Conservation (phyloP, 768 basidiomycete species). For the Suillus placidus region DNA sequence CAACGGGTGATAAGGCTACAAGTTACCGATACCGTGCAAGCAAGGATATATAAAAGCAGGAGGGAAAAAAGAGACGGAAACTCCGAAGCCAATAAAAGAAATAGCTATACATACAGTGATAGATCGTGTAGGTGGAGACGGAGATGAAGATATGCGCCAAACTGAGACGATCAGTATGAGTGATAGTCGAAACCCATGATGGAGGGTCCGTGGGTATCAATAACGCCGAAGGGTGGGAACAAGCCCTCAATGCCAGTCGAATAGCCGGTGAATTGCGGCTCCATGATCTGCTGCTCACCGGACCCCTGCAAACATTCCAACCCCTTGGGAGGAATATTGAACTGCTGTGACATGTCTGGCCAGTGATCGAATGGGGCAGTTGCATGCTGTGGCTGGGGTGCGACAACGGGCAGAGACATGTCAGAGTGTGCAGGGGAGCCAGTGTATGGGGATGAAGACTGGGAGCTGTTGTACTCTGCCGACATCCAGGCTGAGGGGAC, state of each 20-base stretch:
- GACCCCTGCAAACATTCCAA: no score
- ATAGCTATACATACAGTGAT: constrained; percentile 12
- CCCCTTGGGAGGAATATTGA: background rate
- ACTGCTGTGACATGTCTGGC: constrained; percentile 16
- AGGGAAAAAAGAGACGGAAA: background rate
- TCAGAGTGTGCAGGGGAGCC: constrained; percentile 43
- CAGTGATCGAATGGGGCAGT: constrained; percentile 22
- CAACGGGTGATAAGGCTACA: constrained; percentile 4
- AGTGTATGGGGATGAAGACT: constrained; percentile 45
- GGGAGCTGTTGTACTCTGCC: constrained; percentile 17
- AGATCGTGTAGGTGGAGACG: background rate
- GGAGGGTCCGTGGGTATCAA: background rate
- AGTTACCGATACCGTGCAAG: constrained; percentile 6
- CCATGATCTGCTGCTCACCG: background rate
- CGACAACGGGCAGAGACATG: constrained; percentile 28
- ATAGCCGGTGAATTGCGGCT: constrained; percentile 8
- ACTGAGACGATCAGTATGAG: background rate
- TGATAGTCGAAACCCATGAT: constrained; percentile 10
- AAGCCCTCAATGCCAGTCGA: constrained; percentile 9
- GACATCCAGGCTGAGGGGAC: constrained; percentile 19
- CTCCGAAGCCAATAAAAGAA: background rate
- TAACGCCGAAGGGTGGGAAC: constrained; percentile 1
- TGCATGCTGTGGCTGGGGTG: constrained; percentile 30
- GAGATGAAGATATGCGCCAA: background rate
- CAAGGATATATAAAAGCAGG: constrained; percentile 5